Conservation (phyloP, 345 rosid genomes). For the Capsella bursapastoris region DNA sequence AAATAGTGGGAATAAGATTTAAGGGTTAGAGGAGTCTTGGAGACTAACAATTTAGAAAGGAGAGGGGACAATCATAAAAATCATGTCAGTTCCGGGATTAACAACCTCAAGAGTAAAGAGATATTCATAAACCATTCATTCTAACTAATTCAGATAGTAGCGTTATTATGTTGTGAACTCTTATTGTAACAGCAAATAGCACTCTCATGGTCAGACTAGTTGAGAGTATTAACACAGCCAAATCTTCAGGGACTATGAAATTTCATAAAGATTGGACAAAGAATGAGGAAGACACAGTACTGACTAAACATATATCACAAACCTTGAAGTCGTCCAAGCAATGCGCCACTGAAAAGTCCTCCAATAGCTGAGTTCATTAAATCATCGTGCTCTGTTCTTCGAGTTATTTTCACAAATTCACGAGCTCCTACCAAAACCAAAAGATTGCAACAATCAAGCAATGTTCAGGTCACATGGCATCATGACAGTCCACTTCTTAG, state of each 20-base stretch:
- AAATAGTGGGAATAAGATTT: too few species aligned
- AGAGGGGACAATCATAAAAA: too few species aligned
- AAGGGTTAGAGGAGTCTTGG: too few species aligned
- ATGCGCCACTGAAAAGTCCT: slow-evolving; percentile 80
- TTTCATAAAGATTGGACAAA: slow-evolving; percentile 12
- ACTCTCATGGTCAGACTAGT: slow-evolving; percentile 23
- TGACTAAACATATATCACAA: neutral
- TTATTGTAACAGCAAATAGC: neutral
- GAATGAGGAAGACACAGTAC: slow-evolving; percentile 1
- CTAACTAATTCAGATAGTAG: neutral
- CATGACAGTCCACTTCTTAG: neutral
- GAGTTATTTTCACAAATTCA: slow-evolving; percentile 70
- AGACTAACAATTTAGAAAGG: too few species aligned
- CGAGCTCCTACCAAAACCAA: slow-evolving; percentile 66
- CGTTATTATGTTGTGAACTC: neutral
- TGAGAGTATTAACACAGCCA: slow-evolving; percentile 6
- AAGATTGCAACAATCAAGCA: slow-evolving; percentile 16
- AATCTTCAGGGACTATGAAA: slow-evolving; percentile 1
- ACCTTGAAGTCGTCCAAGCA: slow-evolving; percentile 93
- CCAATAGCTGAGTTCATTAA: slow-evolving; percentile 73
- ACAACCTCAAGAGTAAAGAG: neutral
- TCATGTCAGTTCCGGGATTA: slow-evolving; percentile 11
- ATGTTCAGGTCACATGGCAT: neutral
- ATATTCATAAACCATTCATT: slow-evolving; percentile 11
- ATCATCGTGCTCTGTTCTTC: slow-evolving; percentile 74